phyloP scores from a whole-genome alignment of 2,329 filamentous ascomycete species.

The Xylaria sp. region DNA sequence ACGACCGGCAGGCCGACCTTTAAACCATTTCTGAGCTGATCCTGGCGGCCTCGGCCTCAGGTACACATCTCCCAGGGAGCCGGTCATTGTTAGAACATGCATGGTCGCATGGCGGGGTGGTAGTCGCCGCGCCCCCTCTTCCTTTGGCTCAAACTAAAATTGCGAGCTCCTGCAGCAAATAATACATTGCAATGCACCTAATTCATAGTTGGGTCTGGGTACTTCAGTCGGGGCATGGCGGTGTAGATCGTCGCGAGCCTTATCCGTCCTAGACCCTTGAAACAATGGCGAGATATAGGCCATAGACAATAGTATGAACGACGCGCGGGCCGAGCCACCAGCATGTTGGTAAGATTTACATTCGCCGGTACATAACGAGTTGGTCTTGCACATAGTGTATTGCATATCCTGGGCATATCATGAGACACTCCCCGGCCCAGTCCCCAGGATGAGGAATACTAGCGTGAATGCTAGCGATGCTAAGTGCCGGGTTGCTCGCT shows the following conservation, averaged over 20 bases:
- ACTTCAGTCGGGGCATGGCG: constrained; percentile 2
- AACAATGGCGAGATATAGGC: constrained; percentile 13
- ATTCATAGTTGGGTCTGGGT: constrained; percentile 9
- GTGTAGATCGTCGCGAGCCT: constrained; percentile 27
- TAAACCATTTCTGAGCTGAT: constrained; percentile 20
- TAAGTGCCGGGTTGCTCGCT: constrained; percentile 7
- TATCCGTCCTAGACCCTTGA: constrained; percentile 22
- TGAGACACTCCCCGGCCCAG: constrained; percentile 10
- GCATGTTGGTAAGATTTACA: constrained; percentile 22
- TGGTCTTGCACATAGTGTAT: constrained; percentile 8
- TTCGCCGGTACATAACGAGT: constrained; percentile 8
- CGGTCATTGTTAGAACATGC: constrained; percentile 1
- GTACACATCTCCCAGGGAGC: constrained; percentile 14
- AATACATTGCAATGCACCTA: constrained; percentile 23
- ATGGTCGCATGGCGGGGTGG: constrained; percentile 22
- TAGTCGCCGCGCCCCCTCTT: constrained; percentile 11
- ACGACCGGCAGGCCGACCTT: constrained; percentile 24
- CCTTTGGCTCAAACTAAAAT: constrained; percentile 14
- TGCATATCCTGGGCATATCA: constrained; percentile 13
- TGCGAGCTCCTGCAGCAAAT: constrained; percentile 23
- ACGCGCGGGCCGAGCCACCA: constrained; percentile 8
- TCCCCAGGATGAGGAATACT: background rate
- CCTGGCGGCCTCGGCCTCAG: constrained; percentile 16
- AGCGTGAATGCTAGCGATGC: constrained; percentile 11
- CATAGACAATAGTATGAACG: constrained; percentile 4